Evolutionary conservation across 2,329 filamentous ascomycete species (phyloP).

Genomic region (Neofusicoccum parvum): DNA sequence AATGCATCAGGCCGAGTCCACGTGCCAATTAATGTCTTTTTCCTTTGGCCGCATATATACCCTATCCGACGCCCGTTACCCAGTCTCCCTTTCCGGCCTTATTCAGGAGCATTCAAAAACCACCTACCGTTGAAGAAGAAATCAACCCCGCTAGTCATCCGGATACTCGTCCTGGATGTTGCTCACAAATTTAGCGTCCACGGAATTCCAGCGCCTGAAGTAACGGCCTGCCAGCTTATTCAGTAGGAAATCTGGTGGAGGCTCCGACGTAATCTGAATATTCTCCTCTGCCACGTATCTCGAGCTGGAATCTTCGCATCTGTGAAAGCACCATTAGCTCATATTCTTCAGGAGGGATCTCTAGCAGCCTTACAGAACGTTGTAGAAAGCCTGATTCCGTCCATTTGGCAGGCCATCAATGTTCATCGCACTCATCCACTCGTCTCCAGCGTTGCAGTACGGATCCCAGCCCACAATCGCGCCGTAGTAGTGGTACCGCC

Average conservation of each 20-base stretch:
- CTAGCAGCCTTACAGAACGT: conserved; percentile 71
- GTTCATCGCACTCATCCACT: conserved; percentile 65
- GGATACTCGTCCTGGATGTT: conserved; percentile 84
- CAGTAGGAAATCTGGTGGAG: conserved; percentile 40
- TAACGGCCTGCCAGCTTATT: conserved; percentile 76
- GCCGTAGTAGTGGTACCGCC: conserved; percentile 75
- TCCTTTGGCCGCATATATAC: too few relatives aligned
- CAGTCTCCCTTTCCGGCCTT: too few relatives aligned
- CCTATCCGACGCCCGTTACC: too few relatives aligned
- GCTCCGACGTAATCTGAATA: conserved; percentile 53
- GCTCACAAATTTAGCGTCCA: conserved; percentile 72
- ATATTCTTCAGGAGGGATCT: background rate
- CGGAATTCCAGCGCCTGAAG: conserved; percentile 82
- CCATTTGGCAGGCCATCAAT: conserved; percentile 64
- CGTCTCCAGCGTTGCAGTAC: conserved; percentile 60
- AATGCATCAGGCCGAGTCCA: too few relatives aligned
- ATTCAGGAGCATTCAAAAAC: too few relatives aligned
- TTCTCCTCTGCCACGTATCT: conserved; percentile 83
- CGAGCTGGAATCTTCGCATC: conserved; percentile 67
- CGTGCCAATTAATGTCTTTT: too few relatives aligned
- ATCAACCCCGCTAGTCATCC: conserved; percentile 57
- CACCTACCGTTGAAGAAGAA: too few relatives aligned
- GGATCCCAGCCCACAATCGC: conserved; percentile 87
- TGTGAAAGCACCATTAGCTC: conserved; percentile 32
- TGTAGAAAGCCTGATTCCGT: conserved; percentile 75